Evolutionary conservation across 139 green algal species (phyloP).

Genomic region (Chlamydomonas schloesseri): DNA sequence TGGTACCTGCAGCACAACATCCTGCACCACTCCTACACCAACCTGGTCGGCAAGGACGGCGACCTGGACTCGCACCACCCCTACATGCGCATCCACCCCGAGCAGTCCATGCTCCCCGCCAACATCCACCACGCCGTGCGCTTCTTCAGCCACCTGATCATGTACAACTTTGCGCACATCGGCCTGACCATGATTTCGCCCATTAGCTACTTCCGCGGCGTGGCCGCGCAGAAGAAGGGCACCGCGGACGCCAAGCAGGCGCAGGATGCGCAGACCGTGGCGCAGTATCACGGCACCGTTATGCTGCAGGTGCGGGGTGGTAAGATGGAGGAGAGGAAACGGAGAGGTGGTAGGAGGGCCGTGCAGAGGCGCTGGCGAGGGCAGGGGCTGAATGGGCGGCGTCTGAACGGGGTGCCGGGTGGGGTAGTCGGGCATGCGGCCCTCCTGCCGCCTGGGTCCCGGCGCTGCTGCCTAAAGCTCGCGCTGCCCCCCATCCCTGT

Average conservation of each 20-base stretch:
- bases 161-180: slow-evolving; percentile 35
- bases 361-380: too few species aligned
- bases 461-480: too few species aligned
- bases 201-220: slow-evolving; percentile 17
- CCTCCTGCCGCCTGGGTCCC: too few species aligned
- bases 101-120: neutral
- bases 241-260: neutral
- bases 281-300: slow-evolving; percentile 12
- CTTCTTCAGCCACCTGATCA: neutral
- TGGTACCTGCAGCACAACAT: slow-evolving; percentile 45
- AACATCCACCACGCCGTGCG: slow-evolving; percentile 7
- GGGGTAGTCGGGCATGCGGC: too few species aligned
- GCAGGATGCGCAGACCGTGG: slow-evolving; percentile 14
- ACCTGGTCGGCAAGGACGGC: slow-evolving; percentile 21
- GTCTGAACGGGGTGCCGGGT: neutral
- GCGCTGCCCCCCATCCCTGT: neutral
- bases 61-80: slow-evolving; percentile 39
- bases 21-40: slow-evolving; percentile 41
- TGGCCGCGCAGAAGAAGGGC: slow-evolving; percentile 11
- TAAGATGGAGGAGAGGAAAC: neutral
- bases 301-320: slow-evolving; percentile 8
- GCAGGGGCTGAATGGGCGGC: neutral
- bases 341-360: neutral
- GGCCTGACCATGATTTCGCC: slow-evolving; percentile 18
- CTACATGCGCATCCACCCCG: slow-evolving; percentile 37